Conservation (phyloP, 345 rosid species). For the Ailanthus altissimus region DNA sequence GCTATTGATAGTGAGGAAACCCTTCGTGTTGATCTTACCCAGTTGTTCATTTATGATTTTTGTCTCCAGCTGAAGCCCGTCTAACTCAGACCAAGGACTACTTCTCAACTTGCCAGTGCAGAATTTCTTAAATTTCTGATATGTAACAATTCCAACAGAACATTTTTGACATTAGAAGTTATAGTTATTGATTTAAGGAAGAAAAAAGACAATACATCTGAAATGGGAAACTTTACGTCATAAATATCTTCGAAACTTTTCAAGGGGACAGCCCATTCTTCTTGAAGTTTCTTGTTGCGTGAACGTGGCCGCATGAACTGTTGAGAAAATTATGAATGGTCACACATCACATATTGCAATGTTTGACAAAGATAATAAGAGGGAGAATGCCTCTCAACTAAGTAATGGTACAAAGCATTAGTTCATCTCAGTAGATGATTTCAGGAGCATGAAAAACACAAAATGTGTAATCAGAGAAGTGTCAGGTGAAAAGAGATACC, state of each 20-base stretch:
- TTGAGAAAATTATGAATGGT: slow-evolving; percentile 17
- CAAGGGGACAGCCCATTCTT: slow-evolving; percentile 84
- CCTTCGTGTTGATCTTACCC: slow-evolving; percentile 78
- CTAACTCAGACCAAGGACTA: slow-evolving; percentile 96
- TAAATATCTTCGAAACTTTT: slow-evolving; percentile 68
- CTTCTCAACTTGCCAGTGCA: slow-evolving; percentile 82
- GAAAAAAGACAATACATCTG: not conserved
- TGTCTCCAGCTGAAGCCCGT: slow-evolving; percentile 94
- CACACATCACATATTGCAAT: slow-evolving; percentile 2
- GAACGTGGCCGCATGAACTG: slow-evolving; percentile 84
- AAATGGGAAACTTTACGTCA: slow-evolving; percentile 52
- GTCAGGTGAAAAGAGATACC: not conserved
- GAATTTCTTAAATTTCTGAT: slow-evolving; percentile 78
- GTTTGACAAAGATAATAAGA: not conserved
- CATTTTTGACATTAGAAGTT: slow-evolving; percentile 15
- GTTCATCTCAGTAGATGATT: not conserved
- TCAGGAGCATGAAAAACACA: not conserved
- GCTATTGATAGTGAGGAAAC: slow-evolving; percentile 93
- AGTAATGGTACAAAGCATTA: not conserved
- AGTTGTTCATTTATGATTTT: slow-evolving; percentile 84
- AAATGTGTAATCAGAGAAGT: not conserved
- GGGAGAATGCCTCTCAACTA: slow-evolving; percentile 4
- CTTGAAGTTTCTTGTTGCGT: slow-evolving; percentile 86
- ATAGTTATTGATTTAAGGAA: slow-evolving; percentile 8
- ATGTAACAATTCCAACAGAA: slow-evolving; percentile 22